phyloP scores from a whole-genome alignment of 345 rosid genomes.

The Eucalyptus victrix region DNA sequence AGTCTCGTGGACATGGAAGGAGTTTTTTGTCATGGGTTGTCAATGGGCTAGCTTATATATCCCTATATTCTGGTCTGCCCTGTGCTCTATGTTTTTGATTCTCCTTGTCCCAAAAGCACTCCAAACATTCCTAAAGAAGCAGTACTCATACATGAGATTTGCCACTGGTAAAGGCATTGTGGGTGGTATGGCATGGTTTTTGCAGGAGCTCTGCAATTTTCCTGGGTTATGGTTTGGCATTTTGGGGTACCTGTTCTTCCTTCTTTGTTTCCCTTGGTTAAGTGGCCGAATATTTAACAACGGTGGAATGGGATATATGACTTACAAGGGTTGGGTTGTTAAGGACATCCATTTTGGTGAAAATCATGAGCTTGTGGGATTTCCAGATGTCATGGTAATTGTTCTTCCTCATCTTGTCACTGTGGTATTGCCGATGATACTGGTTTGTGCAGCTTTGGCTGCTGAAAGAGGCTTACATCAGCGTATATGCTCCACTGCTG shows the following conservation, averaged over 20 bases:
- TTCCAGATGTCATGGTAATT: slow-evolving; percentile 74
- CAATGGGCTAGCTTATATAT: slow-evolving; percentile 70
- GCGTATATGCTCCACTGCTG: slow-evolving; percentile 35
- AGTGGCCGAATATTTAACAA: slow-evolving; percentile 57
- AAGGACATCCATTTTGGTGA: slow-evolving; percentile 5
- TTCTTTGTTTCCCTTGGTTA: slow-evolving; percentile 70
- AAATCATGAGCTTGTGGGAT: slow-evolving; percentile 48
- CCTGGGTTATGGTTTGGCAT: slow-evolving; percentile 52
- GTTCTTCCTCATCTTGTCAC: slow-evolving; percentile 75
- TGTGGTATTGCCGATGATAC: slow-evolving; percentile 52
- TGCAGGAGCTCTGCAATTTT: slow-evolving; percentile 64
- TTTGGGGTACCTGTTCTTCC: slow-evolving; percentile 50
- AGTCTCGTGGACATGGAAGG: slow-evolving; percentile 90
- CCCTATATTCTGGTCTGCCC: slow-evolving; percentile 52
- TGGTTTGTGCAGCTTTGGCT: slow-evolving; percentile 39
- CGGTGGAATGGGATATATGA: slow-evolving; percentile 58
- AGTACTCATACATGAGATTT: slow-evolving; percentile 39
- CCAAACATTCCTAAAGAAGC: slow-evolving; percentile 33
- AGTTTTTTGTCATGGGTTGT: slow-evolving; percentile 78
- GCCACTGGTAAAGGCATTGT: slow-evolving; percentile 28
- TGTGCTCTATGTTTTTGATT: slow-evolving; percentile 24
- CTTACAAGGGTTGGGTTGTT: slow-evolving; percentile 77
- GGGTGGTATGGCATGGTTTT: slow-evolving; percentile 41
- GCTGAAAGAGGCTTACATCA: slow-evolving; percentile 56
- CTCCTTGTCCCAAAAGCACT: slow-evolving; percentile 54